Base-by-base conservation (phyloP, 345 rosid genomes). In the Mangifera indica region DNA sequence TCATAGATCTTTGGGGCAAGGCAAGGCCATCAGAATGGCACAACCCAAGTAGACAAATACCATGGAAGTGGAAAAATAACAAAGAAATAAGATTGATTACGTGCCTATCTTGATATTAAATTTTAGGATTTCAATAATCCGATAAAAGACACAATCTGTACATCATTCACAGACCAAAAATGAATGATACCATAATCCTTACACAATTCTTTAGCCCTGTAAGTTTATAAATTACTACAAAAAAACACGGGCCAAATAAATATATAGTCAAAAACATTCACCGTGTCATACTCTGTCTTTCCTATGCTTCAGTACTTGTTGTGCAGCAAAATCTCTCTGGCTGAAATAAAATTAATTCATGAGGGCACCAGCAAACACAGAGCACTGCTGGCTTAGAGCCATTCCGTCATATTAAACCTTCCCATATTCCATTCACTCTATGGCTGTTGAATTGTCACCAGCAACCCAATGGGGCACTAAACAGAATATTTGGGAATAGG, bases 401-500 rank as follows among this genome's bases (percentile, higher is more conserved):
- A 55, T 25, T 51, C 21, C 53, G 26, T 24, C 45, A 48, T 37
- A 67, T 60, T 17, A 22, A 15, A 57, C 20, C 29, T 32, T 18
- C 65, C 42, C 55, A 32, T 46, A 13, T 22, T 29, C 49, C 2
- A 29, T 67, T 79, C 73, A 90, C 75, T 77, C 75, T 32, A 83
- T 0, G 0, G 95, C 81, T 60, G 99, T 89, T 49, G 93, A 82
- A 89, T 91, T 96, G 46, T 80, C 87, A 25, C 76, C 85, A 0
- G 83, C 82, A 25, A 91, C 98, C 99, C 99, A 96, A 37, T 93
- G 93, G 0, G 93, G 88, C 69, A 96, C 93, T 26, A 96, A 82
- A 58, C 32, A 29, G 32, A 29, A 29, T 29, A 29, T 29, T 29
- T 3, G 3, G 32, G 32, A 29, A 29, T 1, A 29, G 32, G 32